These are phyloP conservation scores for Hyaloperonospora brassicae DNA, from an alignment of 352 stramenopile species.

Conservation along the genomic window DNA sequence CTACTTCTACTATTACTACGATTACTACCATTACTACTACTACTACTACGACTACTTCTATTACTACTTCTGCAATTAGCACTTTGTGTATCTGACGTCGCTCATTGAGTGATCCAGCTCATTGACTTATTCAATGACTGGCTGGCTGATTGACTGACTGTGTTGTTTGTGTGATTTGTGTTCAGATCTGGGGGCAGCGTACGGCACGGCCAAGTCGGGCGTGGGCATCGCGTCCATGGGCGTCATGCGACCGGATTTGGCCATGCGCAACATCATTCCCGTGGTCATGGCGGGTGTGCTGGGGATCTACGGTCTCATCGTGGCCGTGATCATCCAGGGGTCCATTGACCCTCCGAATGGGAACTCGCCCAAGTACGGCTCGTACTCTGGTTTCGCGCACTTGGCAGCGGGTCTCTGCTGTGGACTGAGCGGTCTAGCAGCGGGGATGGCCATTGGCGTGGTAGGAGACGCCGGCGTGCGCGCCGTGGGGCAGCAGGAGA, in stretches of 20 bases:
- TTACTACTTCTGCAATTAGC: too few relatives aligned
- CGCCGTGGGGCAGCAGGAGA: slow-evolving; percentile 95
- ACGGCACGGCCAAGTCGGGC: slow-evolving; percentile 96
- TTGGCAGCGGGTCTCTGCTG: slow-evolving; percentile 92
- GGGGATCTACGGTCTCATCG: slow-evolving; percentile 95
- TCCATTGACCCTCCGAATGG: slow-evolving; percentile 77
- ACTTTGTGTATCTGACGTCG: too few relatives aligned
- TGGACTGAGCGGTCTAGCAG: slow-evolving; percentile 88
- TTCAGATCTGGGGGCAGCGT: slow-evolving; percentile 92
- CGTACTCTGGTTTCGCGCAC: slow-evolving; percentile 93
- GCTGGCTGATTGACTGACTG: too few relatives aligned
- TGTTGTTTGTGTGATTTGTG: neutral
- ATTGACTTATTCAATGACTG: too few relatives aligned
- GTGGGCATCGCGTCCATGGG: slow-evolving; percentile 95
- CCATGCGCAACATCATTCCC: slow-evolving; percentile 99
- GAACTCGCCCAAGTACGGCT: slow-evolving; percentile 77
- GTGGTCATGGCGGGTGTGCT: slow-evolving; percentile 98
- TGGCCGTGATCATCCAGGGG: slow-evolving; percentile 91
- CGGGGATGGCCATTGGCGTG: slow-evolving; percentile 93
- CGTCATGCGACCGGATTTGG: slow-evolving; percentile 92
- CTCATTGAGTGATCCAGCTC: too few relatives aligned
- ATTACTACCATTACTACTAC: too few relatives aligned
- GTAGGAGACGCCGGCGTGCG: slow-evolving; percentile 94
- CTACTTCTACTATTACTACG: too few relatives aligned
- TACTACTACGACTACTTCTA: too few relatives aligned